Evolutionary conservation across 345 rosid genomes (phyloP).

Genomic region (Luvunga scandens): DNA sequence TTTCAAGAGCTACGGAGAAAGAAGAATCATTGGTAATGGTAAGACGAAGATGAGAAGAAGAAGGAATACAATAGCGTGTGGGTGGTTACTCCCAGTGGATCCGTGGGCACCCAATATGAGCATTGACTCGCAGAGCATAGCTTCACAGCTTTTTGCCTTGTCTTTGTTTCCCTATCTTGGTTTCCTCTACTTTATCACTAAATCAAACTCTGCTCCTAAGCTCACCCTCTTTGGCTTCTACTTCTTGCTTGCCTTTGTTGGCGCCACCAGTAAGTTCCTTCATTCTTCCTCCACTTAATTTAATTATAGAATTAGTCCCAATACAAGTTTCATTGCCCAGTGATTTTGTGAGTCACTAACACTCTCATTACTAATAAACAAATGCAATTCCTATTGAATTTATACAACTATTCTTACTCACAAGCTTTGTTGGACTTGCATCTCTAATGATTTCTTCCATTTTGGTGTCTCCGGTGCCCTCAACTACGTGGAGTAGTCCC

Average conservation of each 20-base stretch:
- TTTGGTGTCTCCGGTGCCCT: constrained; percentile 17
- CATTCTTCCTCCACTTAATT: not conserved
- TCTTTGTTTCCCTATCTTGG: constrained; percentile 88
- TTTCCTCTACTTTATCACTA: constrained; percentile 85
- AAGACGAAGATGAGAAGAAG: constrained; percentile 15
- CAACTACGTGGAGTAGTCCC: constrained; percentile 50
- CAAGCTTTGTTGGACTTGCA: constrained; percentile 10
- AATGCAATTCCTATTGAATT: not conserved
- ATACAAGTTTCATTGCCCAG: too few relatives aligned
- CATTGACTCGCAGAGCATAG: constrained; percentile 76
- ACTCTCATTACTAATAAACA: too few relatives aligned
- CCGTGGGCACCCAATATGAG: constrained; percentile 67
- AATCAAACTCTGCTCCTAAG: constrained; percentile 78
- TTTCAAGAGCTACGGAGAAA: constrained; percentile 10
- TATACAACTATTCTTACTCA: not conserved
- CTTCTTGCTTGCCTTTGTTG: constrained; percentile 88
- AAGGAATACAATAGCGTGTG: constrained; percentile 32
- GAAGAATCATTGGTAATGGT: constrained; percentile 3
- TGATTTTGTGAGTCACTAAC: too few relatives aligned
- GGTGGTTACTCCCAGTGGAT: constrained; percentile 66
- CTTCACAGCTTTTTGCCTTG: constrained; percentile 73
- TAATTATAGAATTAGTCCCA: too few relatives aligned
- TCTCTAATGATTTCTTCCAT: constrained; percentile 23
- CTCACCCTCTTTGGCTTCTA: constrained; percentile 92
- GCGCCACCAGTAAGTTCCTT: constrained; percentile 73